Evolutionary conservation across 768 basidiomycete genomes (phyloP), one percentile per base, ranked within the genome.

Genomic region (Rhizopogon rudus): DNA sequence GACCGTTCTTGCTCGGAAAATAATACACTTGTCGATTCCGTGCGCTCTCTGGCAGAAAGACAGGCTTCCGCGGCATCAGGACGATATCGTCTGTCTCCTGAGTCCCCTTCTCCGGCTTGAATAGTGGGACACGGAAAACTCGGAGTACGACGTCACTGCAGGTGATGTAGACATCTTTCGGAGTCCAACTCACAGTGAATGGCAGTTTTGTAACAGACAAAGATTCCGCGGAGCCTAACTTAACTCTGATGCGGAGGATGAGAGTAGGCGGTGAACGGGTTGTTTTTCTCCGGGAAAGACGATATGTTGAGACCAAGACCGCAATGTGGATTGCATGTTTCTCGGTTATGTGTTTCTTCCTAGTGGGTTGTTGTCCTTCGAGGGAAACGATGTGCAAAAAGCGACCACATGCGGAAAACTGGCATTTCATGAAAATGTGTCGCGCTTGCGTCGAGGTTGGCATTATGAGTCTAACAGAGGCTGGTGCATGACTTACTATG

Each of bases 121-220:
- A 68, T 5, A 70, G 59, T 9, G 52, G 44, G 25, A 70, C 57
- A 16, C 64, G 64, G 25, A 37, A 58, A 4, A 67, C 63, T 22
- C 45, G 41, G 16, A 70, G 59, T 7, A 45, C 44, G 2, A 45
- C 46, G n/a, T 41, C 49, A 49, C 61, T 61, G 12, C 55, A 40
- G 1, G 66, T 65, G 20, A 68, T n/a, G 54, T 64, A 68, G 8
- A 68, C 57, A 9, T 68, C 39, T 6, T 57, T 44, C 9, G 58
- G 41, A 2, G 60, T 64, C 68, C 68, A 70, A 1, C 64, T 70
- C 28, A 70, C 39, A 28, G 57, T 65, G 57, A 39, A 67, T 1
- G 68, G 67, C 8, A 67, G 56, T 25, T 60, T 51, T 14, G 66
- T 60, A n/a, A 63, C 60, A 12, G 53, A 39, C 4, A 68, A 13